Percentiles rank a stretch among this genome's conserved stretches.
phyloP scores from a whole-genome alignment of 2,329 filamentous ascomycete genomes.

The Pseudomassariella vexata region DNA sequence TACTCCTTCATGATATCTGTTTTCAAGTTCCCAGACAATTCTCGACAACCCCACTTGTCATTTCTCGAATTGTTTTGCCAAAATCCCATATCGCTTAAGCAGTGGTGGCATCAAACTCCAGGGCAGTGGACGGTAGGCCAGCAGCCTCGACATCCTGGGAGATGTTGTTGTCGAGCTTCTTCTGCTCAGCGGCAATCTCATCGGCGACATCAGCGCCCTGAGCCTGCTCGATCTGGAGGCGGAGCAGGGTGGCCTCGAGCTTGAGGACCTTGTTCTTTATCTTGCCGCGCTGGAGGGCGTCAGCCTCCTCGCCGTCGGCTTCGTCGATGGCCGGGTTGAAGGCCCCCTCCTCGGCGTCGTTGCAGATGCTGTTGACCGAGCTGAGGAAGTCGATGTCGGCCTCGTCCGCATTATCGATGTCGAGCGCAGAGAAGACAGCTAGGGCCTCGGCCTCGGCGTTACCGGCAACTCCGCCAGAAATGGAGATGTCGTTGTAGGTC shows the following conservation, averaged over 20 bases:
- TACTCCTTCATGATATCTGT: too few species aligned
- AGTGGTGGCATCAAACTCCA: constrained; percentile 28
- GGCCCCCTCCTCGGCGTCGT: constrained; percentile 44
- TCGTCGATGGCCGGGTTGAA: constrained; percentile 50
- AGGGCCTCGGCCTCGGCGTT: constrained; percentile 37
- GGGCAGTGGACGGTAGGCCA: constrained; percentile 36
- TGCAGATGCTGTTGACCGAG: constrained; percentile 45
- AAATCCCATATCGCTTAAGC: constrained; percentile 10
- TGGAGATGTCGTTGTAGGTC: constrained; percentile 39
- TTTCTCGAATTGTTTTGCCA: constrained; percentile 2
- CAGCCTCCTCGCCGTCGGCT: constrained; percentile 36
- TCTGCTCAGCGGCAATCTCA: constrained; percentile 39
- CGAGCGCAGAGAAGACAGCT: constrained; percentile 29
- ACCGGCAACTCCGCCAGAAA: constrained; percentile 39
- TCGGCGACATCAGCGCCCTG: constrained; percentile 41
- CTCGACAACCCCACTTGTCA: too few species aligned
- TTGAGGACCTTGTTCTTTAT: constrained; percentile 58
- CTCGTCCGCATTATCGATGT: constrained; percentile 37
- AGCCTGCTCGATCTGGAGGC: constrained; percentile 43
- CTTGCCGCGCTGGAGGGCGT: constrained; percentile 47
- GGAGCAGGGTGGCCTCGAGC: constrained; percentile 44
- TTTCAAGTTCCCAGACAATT: too few species aligned
- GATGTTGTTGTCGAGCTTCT: constrained; percentile 50
- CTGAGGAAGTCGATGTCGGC: constrained; percentile 43
- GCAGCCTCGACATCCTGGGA: constrained; percentile 37